Conservation (phyloP, 805 yeast species). For the Myxozyma udenii region DNA sequence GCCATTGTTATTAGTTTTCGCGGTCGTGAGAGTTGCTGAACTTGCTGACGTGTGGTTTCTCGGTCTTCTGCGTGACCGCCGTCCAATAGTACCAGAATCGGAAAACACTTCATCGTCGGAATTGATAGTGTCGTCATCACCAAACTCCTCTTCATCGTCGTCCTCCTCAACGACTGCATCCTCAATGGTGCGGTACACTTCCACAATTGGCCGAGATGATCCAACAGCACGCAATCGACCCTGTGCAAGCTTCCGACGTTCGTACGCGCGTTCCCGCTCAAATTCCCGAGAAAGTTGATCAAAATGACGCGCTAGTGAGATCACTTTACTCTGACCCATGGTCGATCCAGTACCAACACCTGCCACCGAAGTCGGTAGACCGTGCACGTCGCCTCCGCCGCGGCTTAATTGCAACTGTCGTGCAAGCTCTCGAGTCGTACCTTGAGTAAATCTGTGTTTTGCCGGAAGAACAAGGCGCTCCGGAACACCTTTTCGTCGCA, state of each 20-base stretch:
- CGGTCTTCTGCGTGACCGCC: slow-evolving; percentile 2
- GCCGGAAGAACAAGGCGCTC: slow-evolving; percentile 20
- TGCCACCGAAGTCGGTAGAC: slow-evolving; percentile 15
- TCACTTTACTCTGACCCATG: slow-evolving; percentile 33
- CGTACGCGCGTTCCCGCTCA: slow-evolving; percentile 79
- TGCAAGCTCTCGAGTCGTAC: slow-evolving; percentile 29
- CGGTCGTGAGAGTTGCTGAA: neutral
- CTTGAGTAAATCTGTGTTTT: slow-evolving; percentile 23
- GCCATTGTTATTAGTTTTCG: neutral
- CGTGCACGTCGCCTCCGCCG: slow-evolving; percentile 19
- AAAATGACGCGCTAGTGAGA: slow-evolving; percentile 56
- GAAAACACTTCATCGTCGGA: slow-evolving; percentile 27
- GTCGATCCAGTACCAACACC: slow-evolving; percentile 11
- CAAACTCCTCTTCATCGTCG: slow-evolving; percentile 35
- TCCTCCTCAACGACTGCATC: slow-evolving; percentile 73
- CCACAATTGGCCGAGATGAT: slow-evolving; percentile 81
- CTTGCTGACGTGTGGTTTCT: neutral
- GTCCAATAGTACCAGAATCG: slow-evolving; percentile 25
- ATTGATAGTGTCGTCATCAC: slow-evolving; percentile 2
- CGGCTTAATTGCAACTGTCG: slow-evolving; percentile 27
- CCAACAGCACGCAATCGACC: slow-evolving; percentile 56
- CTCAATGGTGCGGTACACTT: slow-evolving; percentile 78
- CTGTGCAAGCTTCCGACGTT: slow-evolving; percentile 58
- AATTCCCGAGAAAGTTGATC: slow-evolving; percentile 81
- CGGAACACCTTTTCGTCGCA: slow-evolving; percentile 19